Conservation (phyloP, 495 filamentous ascomycete genomes). For the Neurospora sp. region DNA sequence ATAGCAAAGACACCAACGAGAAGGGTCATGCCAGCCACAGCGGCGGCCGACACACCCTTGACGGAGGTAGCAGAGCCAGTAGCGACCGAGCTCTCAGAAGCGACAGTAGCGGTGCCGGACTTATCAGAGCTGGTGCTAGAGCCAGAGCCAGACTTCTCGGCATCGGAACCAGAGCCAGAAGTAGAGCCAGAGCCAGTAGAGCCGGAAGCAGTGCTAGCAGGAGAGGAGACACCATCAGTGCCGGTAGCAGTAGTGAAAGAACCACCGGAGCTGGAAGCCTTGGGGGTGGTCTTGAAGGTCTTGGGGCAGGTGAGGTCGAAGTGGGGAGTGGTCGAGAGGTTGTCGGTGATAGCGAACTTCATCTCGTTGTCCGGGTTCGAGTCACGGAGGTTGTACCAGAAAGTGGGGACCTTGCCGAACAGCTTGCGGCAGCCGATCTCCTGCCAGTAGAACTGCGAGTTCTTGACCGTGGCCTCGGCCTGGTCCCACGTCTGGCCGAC, state of each 20-base stretch:
- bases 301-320: conserved; percentile 51
- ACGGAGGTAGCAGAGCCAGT: conserved; percentile 5
- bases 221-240: conserved; percentile 8
- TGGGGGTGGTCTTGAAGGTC: conserved; percentile 22
- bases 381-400: conserved; percentile 46
- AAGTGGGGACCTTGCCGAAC: conserved; percentile 57
- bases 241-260: conserved; percentile 7
- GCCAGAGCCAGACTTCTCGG: conserved; percentile 11
- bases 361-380: conserved; percentile 36
- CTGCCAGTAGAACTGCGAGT: conserved; percentile 66
- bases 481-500: conserved; percentile 36
- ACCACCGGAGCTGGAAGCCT: conserved; percentile 3
- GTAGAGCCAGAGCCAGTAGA: conserved; percentile 1
- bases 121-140: conserved; percentile 7
- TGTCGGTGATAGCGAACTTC: conserved; percentile 37
- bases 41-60: conserved; percentile 8
- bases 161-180: conserved; percentile 8
- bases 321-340: conserved; percentile 44
- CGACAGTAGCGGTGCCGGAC: conserved; percentile 2
- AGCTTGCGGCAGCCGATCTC: conserved; percentile 56
- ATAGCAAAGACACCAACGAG: conserved; percentile 17
- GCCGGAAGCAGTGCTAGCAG: conserved; percentile 8
- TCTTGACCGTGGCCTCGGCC: conserved; percentile 47
- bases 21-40: conserved; percentile 11
- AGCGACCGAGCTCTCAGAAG: not conserved